Evolutionary conservation across 371 early-diverging fungal genomes (phyloP).

Genomic region (Massospora cicadina): DNA sequence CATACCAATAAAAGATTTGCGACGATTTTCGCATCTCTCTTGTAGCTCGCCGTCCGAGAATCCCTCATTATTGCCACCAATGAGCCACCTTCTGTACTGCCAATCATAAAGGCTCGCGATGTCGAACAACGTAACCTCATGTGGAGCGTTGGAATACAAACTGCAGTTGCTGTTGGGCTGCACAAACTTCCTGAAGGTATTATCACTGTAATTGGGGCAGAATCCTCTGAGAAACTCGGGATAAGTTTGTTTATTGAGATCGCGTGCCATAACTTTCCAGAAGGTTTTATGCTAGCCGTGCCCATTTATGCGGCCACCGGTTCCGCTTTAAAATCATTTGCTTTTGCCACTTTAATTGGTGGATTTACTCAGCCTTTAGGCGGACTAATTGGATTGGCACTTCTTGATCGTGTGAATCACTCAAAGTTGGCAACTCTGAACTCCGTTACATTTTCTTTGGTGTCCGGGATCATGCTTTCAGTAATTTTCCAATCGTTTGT

Average conservation of each 20-base stretch:
- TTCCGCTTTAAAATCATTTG: conserved; percentile 35
- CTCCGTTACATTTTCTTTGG: conserved; percentile 29
- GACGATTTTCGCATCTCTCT: neutral
- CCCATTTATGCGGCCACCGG: conserved; percentile 48
- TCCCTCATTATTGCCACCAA: neutral
- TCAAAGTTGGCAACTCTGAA: conserved; percentile 24
- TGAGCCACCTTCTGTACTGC: neutral
- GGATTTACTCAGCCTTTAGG: conserved; percentile 46
- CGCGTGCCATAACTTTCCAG: conserved; percentile 60
- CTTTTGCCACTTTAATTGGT: conserved; percentile 40
- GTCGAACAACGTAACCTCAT: conserved; percentile 4
- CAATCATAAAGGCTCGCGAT: neutral
- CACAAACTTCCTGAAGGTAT: conserved; percentile 73
- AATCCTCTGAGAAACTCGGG: conserved; percentile 41
- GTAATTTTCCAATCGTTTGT: conserved; percentile 21
- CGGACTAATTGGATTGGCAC: conserved; percentile 31
- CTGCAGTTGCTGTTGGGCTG: conserved; percentile 55
- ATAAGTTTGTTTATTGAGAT: conserved; percentile 52
- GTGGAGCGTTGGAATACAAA: conserved; percentile 40
- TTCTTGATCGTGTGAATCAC: conserved; percentile 17
- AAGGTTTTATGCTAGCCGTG: conserved; percentile 57
- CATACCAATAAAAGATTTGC: neutral
- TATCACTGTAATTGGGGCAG: conserved; percentile 49
- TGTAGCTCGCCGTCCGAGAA: neutral
- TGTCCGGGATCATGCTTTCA: conserved; percentile 49